Evolutionary conservation across 2,329 filamentous ascomycete genomes (phyloP).

Genomic region (Teratosphaeria epicoccoides): DNA sequence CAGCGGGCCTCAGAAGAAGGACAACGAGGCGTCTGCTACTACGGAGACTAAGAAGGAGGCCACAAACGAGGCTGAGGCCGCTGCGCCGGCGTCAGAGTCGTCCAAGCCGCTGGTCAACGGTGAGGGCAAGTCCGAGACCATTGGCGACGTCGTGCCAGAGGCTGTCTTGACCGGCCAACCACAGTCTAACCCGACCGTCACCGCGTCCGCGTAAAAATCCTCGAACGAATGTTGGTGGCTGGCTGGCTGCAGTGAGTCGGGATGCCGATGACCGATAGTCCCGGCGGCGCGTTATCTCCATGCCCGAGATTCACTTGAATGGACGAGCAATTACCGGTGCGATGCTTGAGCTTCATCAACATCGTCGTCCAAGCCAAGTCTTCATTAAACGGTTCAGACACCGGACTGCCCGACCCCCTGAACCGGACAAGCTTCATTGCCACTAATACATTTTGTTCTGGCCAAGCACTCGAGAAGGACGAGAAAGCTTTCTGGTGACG

Average conservation of each 20-base stretch:
- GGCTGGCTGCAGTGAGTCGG: neutral
- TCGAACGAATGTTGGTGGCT: constrained; percentile 1
- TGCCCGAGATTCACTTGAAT: neutral
- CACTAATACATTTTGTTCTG: neutral
- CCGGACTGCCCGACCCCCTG: neutral
- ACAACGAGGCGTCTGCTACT: constrained; percentile 10
- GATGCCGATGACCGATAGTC: neutral
- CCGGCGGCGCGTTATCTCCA: neutral
- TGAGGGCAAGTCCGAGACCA: constrained; percentile 17
- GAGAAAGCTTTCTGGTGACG: neutral
- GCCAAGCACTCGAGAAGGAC: neutral
- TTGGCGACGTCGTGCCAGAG: constrained; percentile 22
- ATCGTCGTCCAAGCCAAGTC: neutral
- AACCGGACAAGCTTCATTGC: neutral
- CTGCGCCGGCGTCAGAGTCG: constrained; percentile 4
- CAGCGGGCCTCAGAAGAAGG: constrained; percentile 21
- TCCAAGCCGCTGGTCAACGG: constrained; percentile 9
- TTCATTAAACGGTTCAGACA: neutral
- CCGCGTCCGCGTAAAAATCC: constrained; percentile 22
- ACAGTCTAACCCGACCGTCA: constrained; percentile 21
- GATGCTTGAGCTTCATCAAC: neutral
- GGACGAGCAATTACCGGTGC: neutral
- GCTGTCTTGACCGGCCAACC: constrained; percentile 21
- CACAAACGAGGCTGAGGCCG: constrained; percentile 8
- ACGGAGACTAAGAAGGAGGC: constrained; percentile 12